A percentile compares a stretch with the other conserved stretches of the same genome.
phyloP scores from a whole-genome alignment of 1,284 basidiomycete genomes.

The Thecaphora frezii region DNA sequence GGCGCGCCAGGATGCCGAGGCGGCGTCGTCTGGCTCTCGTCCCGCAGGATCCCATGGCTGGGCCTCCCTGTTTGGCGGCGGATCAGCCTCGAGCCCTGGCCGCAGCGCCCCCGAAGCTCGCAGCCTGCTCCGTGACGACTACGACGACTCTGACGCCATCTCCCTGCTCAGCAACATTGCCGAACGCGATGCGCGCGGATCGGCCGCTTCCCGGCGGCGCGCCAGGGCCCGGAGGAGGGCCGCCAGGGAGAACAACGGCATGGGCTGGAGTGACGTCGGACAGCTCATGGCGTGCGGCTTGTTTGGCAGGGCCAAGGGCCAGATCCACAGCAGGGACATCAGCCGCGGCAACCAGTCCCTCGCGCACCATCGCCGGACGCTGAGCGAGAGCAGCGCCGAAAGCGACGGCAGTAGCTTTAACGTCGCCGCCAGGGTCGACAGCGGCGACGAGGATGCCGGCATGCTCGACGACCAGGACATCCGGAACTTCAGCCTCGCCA shows the following conservation, averaged over 20 bases:
- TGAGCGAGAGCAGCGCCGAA: constrained; percentile 27
- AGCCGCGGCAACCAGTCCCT: neutral
- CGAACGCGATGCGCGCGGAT: constrained; percentile 29
- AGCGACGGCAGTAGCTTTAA: constrained; percentile 11
- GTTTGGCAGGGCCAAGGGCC: constrained; percentile 15
- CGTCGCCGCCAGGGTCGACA: constrained; percentile 19
- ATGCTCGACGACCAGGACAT: constrained; percentile 43
- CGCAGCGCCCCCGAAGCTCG: no score
- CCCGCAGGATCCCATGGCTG: no score
- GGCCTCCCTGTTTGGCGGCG: no score
- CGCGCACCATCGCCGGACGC: constrained; percentile 1
- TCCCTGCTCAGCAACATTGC: constrained; percentile 47
- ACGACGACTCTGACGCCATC: constrained; percentile 49
- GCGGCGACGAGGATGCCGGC: constrained; percentile 40
- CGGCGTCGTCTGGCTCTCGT: no score
- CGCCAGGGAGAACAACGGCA: constrained; percentile 1
- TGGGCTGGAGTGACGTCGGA: neutral
- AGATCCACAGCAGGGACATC: constrained; percentile 10
- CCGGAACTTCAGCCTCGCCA: constrained; percentile 16
- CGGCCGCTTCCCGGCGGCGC: constrained; percentile 16
- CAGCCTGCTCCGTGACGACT: constrained; percentile 13
- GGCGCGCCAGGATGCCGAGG: no score
- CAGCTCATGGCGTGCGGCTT: constrained; percentile 18
- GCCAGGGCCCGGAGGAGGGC: constrained; percentile 5
- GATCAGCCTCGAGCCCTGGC: no score